Conservation (phyloP, 345 rosid species). For the Moringa oleifera region DNA sequence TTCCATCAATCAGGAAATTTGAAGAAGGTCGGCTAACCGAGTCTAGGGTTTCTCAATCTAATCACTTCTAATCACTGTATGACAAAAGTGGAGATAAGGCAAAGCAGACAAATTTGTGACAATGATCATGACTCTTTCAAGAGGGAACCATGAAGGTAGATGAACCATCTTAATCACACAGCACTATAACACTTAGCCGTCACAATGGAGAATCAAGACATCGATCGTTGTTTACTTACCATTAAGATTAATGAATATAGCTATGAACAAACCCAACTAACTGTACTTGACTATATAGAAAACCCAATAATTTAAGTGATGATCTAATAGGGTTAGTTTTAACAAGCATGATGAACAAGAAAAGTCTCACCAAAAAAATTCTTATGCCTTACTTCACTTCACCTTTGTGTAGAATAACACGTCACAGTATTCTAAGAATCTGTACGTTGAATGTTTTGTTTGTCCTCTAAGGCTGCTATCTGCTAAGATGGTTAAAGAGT, state of each 20-base stretch:
- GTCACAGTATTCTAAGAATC: slow-evolving; percentile 17
- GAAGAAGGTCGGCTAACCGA: too few relatives aligned
- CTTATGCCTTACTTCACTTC: slow-evolving; percentile 41
- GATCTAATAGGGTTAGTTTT: slow-evolving; percentile 28
- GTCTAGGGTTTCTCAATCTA: too few relatives aligned
- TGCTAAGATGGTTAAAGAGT: too few relatives aligned
- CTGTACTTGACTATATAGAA: slow-evolving; percentile 17
- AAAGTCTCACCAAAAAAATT: slow-evolving; percentile 19
- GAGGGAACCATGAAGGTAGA: slow-evolving; percentile 24
- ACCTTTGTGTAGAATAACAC: slow-evolving; percentile 29
- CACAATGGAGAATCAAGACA: slow-evolving; percentile 16
- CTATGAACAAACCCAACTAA: slow-evolving; percentile 13
- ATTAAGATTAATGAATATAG: background rate
- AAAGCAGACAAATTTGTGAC: background rate
- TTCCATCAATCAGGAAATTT: too few relatives aligned
- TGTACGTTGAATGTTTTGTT: slow-evolving; percentile 2
- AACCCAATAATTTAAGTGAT: slow-evolving; percentile 6
- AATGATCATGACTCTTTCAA: slow-evolving; percentile 4
- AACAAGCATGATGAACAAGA: slow-evolving; percentile 18
- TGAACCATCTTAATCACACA: slow-evolving; percentile 27
- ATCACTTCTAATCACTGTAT: too few relatives aligned
- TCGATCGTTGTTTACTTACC: slow-evolving; percentile 9
- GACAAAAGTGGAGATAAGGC: too few relatives aligned
- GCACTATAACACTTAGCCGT: slow-evolving; percentile 17
- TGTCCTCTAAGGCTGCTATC: slow-evolving; percentile 12